Base-by-base conservation (phyloP, 106 monocot species). In the Cymbidium sinense region DNA sequence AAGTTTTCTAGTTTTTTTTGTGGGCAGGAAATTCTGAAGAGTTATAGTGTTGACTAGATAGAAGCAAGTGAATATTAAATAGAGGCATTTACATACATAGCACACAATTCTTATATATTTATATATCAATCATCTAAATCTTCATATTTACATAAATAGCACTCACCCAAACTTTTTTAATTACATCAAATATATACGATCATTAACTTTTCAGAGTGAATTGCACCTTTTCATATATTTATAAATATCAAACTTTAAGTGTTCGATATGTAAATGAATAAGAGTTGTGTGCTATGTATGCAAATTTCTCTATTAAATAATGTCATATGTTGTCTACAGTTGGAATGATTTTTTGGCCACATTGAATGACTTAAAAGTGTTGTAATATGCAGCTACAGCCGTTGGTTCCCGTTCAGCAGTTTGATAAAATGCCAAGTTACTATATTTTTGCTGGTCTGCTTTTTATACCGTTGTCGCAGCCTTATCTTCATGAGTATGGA, bases 401-500 rank as follows among this genome's bases (percentile, higher is more conserved):
- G 51, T 84, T 99, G 67, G 99, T 92, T 69, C 99, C 95, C 39
- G 95, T 99, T 51, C 99, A 99, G 85, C 95, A 99, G 51, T 99
- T 95, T 84, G 99, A 99, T 70, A 87, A 86, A 84, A 75, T 99
- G 47, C 99, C 99, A 4, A 93, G 95, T 72, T 99, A 99, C 83
- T 99, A 92, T 64, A 99, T 99, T 23, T 95, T 99, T 87, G 99
- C 95, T 64, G 95, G 99, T 70, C 82, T 99, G n/a, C 87, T 99
- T 11, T 99, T 99, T 85, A 75, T 95, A 71, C 99, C 99, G 41
- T 79, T 99, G 73, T 95, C 92, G 36, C 99, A 99, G 41, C 99
- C 99, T 37, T 99, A 99, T 76, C 93, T 99, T 79, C 99, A 99
- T 81, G 99, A 95, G 70, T 95, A 93, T 86, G 99, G 99, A 74